Base-by-base conservation (phyloP, 371 early-diverging fungal genomes). In the Mucor irregularis region DNA sequence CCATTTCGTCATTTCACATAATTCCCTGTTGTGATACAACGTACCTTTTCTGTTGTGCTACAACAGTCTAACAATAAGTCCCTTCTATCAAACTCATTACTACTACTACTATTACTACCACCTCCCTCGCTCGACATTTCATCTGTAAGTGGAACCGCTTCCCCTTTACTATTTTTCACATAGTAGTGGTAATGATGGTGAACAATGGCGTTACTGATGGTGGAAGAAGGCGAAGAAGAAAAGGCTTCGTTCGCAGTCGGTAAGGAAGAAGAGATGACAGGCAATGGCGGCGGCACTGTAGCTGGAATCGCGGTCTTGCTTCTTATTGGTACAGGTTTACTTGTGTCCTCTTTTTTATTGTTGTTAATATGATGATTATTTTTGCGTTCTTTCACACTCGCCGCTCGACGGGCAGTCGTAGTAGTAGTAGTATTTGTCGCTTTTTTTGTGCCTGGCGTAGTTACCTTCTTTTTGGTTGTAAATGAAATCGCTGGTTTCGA, bases 141-240 rank as follows among this genome's bases (percentile, higher is more conserved):
- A 44, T 53, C 44, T n/a, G 53, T 31, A 5, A 46, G 19, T 38
- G 7, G 28, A 21, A 35, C 26, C 0, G 24, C 11, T 35, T 56
- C 56, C 4, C 47, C 54, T 38, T 61, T 59, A 9, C 39, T 52
- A 13, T 55, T 47, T 31, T 56, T 53, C 22, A 69, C 37, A 47
- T 74, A 61, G 19, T 73, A 72, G 47, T 77, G 78, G 39, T 64
- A 77, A 45, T 77, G 78, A 42, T 73, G 72, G 50, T 77, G 78
- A 9, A 77, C 62, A 10, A 74, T 62, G 30, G 62, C 21, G 49
- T 47, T 47, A 58, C 51, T 42, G 58, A 42, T 35, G 55, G 53
- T 33, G 14, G 9, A 30, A 11, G 53, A 30, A 2, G 56, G 22
- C 2, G 56, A 22, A 4, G 31, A 37, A 25, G 44, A 47, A 2